phyloP scores from a whole-genome alignment of 495 filamentous ascomycete species.

The Aspergillus hancockii region DNA sequence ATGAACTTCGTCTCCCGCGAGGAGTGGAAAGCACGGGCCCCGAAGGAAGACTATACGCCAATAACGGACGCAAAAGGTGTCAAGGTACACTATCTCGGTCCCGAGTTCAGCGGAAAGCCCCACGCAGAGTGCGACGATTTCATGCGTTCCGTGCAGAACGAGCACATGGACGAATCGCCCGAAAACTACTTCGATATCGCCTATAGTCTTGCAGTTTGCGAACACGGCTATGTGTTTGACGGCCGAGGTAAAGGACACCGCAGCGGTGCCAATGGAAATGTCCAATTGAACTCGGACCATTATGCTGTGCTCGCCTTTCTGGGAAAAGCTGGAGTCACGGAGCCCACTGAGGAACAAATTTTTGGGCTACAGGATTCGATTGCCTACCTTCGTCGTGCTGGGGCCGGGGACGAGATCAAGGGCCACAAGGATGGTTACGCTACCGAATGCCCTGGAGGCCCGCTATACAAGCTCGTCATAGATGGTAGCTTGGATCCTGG shows the following conservation, averaged over 20 bases:
- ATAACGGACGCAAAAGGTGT: constrained; percentile 6
- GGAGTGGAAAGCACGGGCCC: constrained; percentile 5
- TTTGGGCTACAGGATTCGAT: constrained; percentile 8
- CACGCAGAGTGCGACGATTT: constrained; percentile 1
- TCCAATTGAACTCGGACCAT: constrained; percentile 8
- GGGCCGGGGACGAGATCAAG: constrained; percentile 7
- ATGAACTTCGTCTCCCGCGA: constrained; percentile 11
- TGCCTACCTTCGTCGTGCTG: constrained; percentile 8
- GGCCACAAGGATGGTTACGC: constrained; percentile 7
- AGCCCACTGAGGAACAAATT: constrained; percentile 1
- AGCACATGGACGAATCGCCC: constrained; percentile 7
- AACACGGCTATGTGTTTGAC: constrained; percentile 10
- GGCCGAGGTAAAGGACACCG: constrained; percentile 9
- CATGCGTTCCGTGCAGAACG: not conserved
- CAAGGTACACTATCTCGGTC: constrained; percentile 8
- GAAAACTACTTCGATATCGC: constrained; percentile 10
- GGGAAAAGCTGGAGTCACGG: not conserved
- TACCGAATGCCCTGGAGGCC: constrained; percentile 9
- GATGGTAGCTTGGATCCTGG: constrained; percentile 10
- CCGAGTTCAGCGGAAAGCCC: not conserved
- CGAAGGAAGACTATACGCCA: constrained; percentile 5
- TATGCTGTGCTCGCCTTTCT: constrained; percentile 12
- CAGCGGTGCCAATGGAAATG: constrained; percentile 10
- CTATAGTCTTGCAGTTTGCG: constrained; percentile 6
- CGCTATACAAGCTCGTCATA: not conserved